phyloP scores from a whole-genome alignment of 2,329 filamentous ascomycete genomes.

The Colletotrichum sidae region DNA sequence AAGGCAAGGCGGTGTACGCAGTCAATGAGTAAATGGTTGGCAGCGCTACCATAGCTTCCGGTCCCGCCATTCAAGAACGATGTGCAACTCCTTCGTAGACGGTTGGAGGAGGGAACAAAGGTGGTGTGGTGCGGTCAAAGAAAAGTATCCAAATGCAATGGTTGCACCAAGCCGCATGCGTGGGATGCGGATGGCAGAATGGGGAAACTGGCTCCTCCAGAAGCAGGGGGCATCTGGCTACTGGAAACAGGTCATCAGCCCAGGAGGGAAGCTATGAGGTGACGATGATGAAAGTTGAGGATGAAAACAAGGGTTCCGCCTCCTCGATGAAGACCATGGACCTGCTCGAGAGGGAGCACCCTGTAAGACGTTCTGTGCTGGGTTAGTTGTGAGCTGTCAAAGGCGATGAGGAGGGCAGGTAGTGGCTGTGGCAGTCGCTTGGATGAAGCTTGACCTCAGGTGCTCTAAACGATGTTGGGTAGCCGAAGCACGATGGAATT shows the following conservation, averaged over 20 bases:
- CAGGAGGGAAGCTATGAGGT: conserved; percentile 28
- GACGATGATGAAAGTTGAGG: conserved; percentile 30
- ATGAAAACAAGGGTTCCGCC: conserved; percentile 20
- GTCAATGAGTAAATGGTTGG: conserved; percentile 18
- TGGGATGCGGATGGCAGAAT: conserved; percentile 10
- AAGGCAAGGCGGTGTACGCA: conserved; percentile 12
- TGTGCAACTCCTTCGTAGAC: conserved; percentile 6
- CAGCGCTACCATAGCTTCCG: conserved; percentile 30
- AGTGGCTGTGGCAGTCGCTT: too few species aligned
- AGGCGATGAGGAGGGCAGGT: neutral
- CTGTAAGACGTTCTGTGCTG: too few species aligned
- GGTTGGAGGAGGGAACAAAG: conserved; percentile 30
- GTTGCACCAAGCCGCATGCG: conserved; percentile 8
- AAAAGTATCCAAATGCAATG: conserved; percentile 19
- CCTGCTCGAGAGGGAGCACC: too few species aligned
- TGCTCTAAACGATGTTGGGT: too few species aligned
- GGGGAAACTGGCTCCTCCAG: conserved; percentile 11
- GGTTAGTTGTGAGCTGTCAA: neutral
- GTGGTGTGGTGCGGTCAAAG: conserved; percentile 17
- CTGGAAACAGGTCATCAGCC: conserved; percentile 10
- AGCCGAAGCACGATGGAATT: too few species aligned
- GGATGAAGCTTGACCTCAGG: too few species aligned
- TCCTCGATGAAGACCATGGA: neutral
- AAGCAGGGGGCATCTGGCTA: conserved; percentile 15
- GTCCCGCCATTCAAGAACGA: conserved; percentile 19